These are phyloP conservation scores for Backusella westeae DNA, from an alignment of 192 early-diverging fungal genomes.

Conservation along the genomic window DNA sequence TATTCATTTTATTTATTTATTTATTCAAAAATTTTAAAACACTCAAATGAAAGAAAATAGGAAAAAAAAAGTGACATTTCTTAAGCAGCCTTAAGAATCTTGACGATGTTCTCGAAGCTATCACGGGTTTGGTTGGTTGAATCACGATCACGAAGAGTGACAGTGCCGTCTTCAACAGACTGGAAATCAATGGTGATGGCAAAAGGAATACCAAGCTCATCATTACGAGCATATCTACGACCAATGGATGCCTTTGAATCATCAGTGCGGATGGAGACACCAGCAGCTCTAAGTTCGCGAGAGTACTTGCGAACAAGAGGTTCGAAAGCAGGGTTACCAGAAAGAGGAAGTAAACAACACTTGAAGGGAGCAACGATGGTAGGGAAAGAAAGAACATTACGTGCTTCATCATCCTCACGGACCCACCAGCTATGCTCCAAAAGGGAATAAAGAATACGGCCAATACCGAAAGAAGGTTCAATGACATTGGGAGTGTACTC, in stretches of 20 bases:
- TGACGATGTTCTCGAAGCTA: constrained; percentile 64
- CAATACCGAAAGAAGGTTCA: constrained; percentile 99
- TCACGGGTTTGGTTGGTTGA: constrained; percentile 94
- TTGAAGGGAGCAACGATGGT: constrained; percentile 93
- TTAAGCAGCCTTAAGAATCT: constrained; percentile 49
- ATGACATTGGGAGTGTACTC: constrained; percentile 98
- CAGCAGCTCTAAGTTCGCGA: constrained; percentile 65
- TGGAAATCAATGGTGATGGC: constrained; percentile 98
- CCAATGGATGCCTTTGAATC: constrained; percentile 89
- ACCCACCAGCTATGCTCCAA: constrained; percentile 94
- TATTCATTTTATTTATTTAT: constrained; percentile 9
- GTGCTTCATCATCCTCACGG: constrained; percentile 87
- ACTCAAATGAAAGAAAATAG: neutral
- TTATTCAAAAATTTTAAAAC: constrained; percentile 1
- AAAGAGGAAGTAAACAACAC: constrained; percentile 88
- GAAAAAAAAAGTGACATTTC: neutral
- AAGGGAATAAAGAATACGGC: constrained; percentile 94
- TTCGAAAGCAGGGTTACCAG: constrained; percentile 73
- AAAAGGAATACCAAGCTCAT: constrained; percentile 97
- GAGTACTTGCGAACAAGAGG: constrained; percentile 65
- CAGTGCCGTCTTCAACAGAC: constrained; percentile 87
- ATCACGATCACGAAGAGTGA: constrained; percentile 97
- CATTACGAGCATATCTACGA: constrained; percentile 94
- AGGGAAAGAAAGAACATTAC: constrained; percentile 89
- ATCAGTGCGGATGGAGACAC: constrained; percentile 85